phyloP scores from a whole-genome alignment of 139 green algal species.

The Haematococcus lacustris region DNA sequence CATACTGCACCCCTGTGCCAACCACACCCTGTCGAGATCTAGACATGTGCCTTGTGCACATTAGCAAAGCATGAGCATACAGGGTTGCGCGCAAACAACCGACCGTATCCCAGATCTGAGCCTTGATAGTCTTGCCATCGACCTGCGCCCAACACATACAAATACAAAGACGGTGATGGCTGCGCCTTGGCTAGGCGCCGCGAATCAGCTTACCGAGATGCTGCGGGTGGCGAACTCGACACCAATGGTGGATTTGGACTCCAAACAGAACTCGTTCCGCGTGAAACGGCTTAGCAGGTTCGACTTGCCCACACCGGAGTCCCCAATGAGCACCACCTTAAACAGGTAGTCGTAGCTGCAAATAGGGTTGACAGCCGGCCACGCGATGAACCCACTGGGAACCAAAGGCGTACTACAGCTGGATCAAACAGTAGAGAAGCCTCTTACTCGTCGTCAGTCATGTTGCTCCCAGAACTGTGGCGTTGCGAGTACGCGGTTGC shows the following conservation, averaged over 20 bases:
- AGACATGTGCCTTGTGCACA: too few relatives aligned
- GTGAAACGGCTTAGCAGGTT: conserved; percentile 98
- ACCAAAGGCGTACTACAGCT: not conserved
- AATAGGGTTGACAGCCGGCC: too few relatives aligned
- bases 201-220: conserved; percentile 77
- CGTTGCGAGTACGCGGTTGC: too few relatives aligned
- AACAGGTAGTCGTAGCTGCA: conserved; percentile 99
- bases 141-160: conserved; percentile 79
- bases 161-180: too few relatives aligned
- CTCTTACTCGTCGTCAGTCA: not conserved
- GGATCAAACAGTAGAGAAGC: not conserved
- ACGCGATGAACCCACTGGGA: not conserved
- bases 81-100: too few relatives aligned
- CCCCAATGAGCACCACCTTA: conserved; percentile 98
- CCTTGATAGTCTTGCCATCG: conserved; percentile 98
- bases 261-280: conserved; percentile 97
- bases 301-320: conserved; percentile 97
- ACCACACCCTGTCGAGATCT: too few relatives aligned
- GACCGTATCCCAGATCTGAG: conserved; percentile 98
- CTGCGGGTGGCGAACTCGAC: conserved; percentile 98
- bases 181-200: too few relatives aligned
- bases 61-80: too few relatives aligned
- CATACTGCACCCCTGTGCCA: too few relatives aligned
- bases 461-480: too few relatives aligned
- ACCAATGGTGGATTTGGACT: conserved; percentile 98